Base-by-base conservation (phyloP, 2,329 filamentous ascomycete species). In the Fusarium burgessii region DNA sequence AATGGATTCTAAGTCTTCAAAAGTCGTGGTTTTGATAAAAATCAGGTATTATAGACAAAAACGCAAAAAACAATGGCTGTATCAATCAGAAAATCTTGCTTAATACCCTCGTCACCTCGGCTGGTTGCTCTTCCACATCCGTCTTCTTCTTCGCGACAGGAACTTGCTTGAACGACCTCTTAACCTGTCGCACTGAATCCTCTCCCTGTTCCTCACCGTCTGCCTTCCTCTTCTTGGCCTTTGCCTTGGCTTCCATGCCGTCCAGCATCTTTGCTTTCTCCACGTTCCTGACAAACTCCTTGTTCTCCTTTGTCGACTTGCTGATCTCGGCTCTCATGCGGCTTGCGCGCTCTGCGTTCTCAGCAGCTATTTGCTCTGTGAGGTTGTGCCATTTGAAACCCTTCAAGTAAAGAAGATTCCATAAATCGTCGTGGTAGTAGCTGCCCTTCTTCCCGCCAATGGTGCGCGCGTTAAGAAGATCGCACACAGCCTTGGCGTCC, bases 341-440 rank as follows among this genome's bases (percentile, higher is more conserved):
- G 75, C 90, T 92, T 58, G 90, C 87, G 62, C 93, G 84, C 81
- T 95, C 93, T 8, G 93, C 93, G 78, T 95, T 93, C 84, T 97
- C 93, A 32, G 91, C 88, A 42, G 92, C 87, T 73, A 95, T 94
- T 82, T 95, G 92, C 79, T 93, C 91, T 61, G 92, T 94, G 69
- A 91, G 80, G 75, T 90, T 85, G 70, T 87, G 84, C 93, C 93
- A 97, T 81, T 95, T 96, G 83, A 96, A 95, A 3, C 92, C 93
- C 70, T 89, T 91, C 68, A 97, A 83, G 77, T 97, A 97, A 66
- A 92, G 87, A 69, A 96, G 83, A 75, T 92, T 95, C 93, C 93
- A 97, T 46, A 97, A 87, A 79, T 97, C 93, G 78, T 97, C 93
- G 74, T 92, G 89, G 82, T 95, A 97, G 78, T 92, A 94, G 51